phyloP scores from a whole-genome alignment of 139 green algal genomes.

The Dunaliella sp. region DNA sequence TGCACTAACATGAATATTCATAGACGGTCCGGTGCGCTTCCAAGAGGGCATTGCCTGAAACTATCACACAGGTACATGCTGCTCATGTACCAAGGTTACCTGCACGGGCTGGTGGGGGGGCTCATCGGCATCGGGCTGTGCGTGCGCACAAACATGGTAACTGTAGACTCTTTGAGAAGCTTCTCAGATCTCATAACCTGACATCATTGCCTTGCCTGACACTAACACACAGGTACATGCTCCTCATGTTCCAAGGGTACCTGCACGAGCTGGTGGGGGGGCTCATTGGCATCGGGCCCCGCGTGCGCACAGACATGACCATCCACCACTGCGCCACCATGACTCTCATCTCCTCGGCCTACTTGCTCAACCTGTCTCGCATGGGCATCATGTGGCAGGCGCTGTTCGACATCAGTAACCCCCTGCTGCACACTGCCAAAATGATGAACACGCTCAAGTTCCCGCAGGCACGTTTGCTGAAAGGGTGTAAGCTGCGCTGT shows the following conservation, averaged over 20 bases:
- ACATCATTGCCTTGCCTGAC: background rate
- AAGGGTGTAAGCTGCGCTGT: no score
- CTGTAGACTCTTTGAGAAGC: background rate
- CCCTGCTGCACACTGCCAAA: conserved; percentile 56
- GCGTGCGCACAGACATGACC: conserved; percentile 50
- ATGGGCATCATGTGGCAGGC: conserved; percentile 22
- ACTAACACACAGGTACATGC: conserved; percentile 18
- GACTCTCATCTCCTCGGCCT: conserved; percentile 36
- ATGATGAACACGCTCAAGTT: conserved; percentile 27
- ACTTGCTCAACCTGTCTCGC: conserved; percentile 23
- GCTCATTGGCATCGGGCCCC: conserved; percentile 28
- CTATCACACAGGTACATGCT: conserved; percentile 27
- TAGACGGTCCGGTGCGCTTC: background rate
- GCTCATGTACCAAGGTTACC: conserved; percentile 41
- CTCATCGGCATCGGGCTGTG: no score
- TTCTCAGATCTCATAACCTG: background rate
- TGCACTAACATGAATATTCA: background rate
- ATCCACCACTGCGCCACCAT: conserved; percentile 52
- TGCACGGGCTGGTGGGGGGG: conserved; percentile 41
- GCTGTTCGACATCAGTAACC: conserved; percentile 50
- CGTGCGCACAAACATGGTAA: background rate
- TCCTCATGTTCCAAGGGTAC: conserved; percentile 45
- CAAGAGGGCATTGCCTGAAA: background rate
- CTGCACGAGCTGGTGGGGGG: conserved; percentile 49
- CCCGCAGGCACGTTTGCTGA: conserved; percentile 6